These are phyloP conservation scores for Talaromyces islandicus DNA, from an alignment of 2,329 filamentous ascomycete genomes.

Conservation along the genomic window DNA sequence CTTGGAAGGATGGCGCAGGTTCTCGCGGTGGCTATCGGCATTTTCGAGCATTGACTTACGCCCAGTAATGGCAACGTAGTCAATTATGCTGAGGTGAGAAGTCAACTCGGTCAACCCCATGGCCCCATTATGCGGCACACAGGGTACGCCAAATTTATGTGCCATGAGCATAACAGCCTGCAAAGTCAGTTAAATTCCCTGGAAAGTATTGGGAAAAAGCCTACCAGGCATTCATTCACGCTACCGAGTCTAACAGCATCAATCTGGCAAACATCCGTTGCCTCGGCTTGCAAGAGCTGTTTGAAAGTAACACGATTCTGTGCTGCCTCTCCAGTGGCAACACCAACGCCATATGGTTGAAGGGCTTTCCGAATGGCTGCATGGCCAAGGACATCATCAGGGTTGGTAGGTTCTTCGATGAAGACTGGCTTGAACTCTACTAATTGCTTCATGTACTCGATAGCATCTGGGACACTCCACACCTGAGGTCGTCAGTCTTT, in stretches of 20 bases:
- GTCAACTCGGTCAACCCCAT: slow-evolving; percentile 91
- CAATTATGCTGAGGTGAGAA: slow-evolving; percentile 83
- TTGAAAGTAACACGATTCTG: slow-evolving; percentile 94
- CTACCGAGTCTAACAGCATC: slow-evolving; percentile 86
- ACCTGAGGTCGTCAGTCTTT: slow-evolving; percentile 38
- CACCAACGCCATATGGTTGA: slow-evolving; percentile 55
- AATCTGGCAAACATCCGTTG: slow-evolving; percentile 83
- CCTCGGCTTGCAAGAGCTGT: slow-evolving; percentile 72
- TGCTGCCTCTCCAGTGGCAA: slow-evolving; percentile 91
- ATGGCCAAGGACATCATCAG: slow-evolving; percentile 85
- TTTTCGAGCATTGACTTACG: slow-evolving; percentile 81
- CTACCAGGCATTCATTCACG: slow-evolving; percentile 75
- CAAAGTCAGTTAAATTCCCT: slow-evolving; percentile 11
- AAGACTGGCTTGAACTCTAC: slow-evolving; percentile 78
- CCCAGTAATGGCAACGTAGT: slow-evolving; percentile 80
- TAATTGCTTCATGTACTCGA: slow-evolving; percentile 76
- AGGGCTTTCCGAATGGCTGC: slow-evolving; percentile 77
- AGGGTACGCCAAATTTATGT: slow-evolving; percentile 60
- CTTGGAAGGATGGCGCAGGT: slow-evolving; percentile 19
- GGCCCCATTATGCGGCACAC: slow-evolving; percentile 83
- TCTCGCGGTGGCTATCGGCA: slow-evolving; percentile 54
- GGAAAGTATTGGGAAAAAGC: neutral
- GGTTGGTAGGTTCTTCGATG: slow-evolving; percentile 87
- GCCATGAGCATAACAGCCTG: slow-evolving; percentile 12
- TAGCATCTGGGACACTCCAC: slow-evolving; percentile 85